Base-by-base conservation (phyloP, 1,284 basidiomycete species). In the Fomes fomentarius region DNA sequence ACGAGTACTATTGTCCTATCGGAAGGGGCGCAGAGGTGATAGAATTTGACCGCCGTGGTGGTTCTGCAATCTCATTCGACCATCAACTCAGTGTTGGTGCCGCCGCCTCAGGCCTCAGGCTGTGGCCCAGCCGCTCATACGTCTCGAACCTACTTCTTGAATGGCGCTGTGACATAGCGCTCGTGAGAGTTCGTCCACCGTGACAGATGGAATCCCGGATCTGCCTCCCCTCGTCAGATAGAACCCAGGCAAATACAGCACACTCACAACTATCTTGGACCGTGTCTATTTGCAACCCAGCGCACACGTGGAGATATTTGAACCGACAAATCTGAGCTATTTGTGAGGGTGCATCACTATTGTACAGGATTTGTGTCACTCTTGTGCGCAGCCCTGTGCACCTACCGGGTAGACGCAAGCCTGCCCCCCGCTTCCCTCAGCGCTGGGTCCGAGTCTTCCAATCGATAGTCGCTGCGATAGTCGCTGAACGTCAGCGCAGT, bases 361-460 rank as follows among this genome's bases (percentile, higher is more conserved):
- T 28, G 26, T 45, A 51, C 43, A 51, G 11, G 24, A 37, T 17
- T 15, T 44, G n/a, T 33, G 34, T 38, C 8, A 19, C 19, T 26
- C 48, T 42, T 17, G 8, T 37, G 15, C 17, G 15, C 17, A 22
- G 17, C 8, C 25, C 4, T 43, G 14, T 31, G 24, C n/a, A 41
- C 50, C 24, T 52, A 47, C 44, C 44, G 47, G 8, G 50, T 47
- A 25, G 30, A 30, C n/a, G 38, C 22, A 9, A 38, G 38, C 21
- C 26, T 15, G 44, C 34, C 40, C 10, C 30, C 24, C 14, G 22
- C 15, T 30, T 19, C 30, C 1, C 19, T 37, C 5, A 19, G 8
- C 12, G 6, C 22, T 4, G n/a, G 30, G 14, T 41, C 37, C 8
- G 19, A 4, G 17, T 33, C n/a, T 28, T n/a, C 15, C 12, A 28